phyloP scores from a whole-genome alignment of 495 filamentous ascomycete genomes.

The Penicillium cataractarum region DNA sequence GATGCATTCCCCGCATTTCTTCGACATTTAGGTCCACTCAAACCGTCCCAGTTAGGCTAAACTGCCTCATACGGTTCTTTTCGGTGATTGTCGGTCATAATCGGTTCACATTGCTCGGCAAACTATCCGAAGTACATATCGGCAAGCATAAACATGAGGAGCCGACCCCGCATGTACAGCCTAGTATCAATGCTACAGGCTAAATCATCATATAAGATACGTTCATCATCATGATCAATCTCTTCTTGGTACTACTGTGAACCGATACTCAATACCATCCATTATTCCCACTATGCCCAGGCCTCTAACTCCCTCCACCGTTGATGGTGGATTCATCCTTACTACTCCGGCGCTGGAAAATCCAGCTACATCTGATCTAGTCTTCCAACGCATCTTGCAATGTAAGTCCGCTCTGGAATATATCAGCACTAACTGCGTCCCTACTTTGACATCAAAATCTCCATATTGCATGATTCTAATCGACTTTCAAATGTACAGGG shows the following conservation, averaged over 20 bases:
- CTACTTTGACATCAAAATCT: no score
- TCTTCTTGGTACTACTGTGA: neutral
- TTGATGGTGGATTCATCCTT: conserved; percentile 23
- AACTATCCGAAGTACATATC: neutral
- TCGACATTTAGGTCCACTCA: neutral
- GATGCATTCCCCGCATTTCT: conserved; percentile 6
- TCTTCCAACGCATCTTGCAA: conserved; percentile 20
- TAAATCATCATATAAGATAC: neutral
- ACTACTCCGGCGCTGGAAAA: conserved; percentile 18
- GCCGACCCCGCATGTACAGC: conserved; percentile 19
- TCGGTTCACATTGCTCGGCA: conserved; percentile 26
- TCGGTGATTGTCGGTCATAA: conserved; percentile 25
- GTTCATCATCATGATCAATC: neutral
- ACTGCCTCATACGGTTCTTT: neutral
- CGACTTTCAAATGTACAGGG: conserved; percentile 4
- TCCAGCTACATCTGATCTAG: conserved; percentile 15
- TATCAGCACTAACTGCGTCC: neutral
- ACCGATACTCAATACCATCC: neutral
- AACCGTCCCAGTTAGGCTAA: neutral
- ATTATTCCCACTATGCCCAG: neutral
- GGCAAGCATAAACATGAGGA: conserved; percentile 4
- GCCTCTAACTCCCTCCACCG: conserved; percentile 12
- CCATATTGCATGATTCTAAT: neutral
- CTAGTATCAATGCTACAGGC: neutral
- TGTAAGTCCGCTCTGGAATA: conserved; percentile 1